Evolutionary conservation across 202 grass and related monocot species (phyloP), one percentile per base, ranked within the genome.

Genomic region (Tripidium arundinaceum): DNA sequence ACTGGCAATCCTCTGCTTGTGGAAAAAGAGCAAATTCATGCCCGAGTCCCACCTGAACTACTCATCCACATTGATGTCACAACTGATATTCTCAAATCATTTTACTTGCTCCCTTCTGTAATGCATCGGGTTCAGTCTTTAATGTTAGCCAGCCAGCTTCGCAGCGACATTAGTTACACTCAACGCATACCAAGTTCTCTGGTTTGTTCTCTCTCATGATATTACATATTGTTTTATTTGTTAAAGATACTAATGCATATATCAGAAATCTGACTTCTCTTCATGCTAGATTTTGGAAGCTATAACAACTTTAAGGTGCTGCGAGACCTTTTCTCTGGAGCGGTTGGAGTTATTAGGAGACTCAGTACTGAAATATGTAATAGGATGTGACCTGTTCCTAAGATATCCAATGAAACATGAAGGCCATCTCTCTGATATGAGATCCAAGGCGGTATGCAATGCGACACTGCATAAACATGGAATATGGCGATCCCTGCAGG

Each of bases 31-130:
- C 86, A 86, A 85, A 84, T 83, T 83, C 89, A 94, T 68, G 87
- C 87, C 13, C 85, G 87, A 64, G 89, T 98, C 49, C 94, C 94
- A 83, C 94, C 94, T 41, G 94, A 98, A 87, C 81, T 98, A 77
- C 80, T 98, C 52, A 80, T 92, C 72, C 84, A 88, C 62, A 78
- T 98, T 72, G 83, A 94, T 83, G 58, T 92, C 73, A 71, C 91
- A 54, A 80, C 79, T 62, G 87, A 98, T 77, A 79, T 94, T 83
- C 76, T 94, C 36, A 98, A 90, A 86, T 98, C 94, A 50, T 98
- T 98, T 71, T 98, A 98, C 72, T 91, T 98, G 85, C 74, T 98
- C 54, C 94, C 94, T 82, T 98, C 94, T 81, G 75, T 98, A 83
- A 98, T 98, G 84, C 84, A 98, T 72, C 89, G 91, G 70, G 81